These are phyloP conservation scores for Microdochium trichocladiopsis DNA, from an alignment of 2,329 filamentous ascomycete genomes.

Conservation along the genomic window DNA sequence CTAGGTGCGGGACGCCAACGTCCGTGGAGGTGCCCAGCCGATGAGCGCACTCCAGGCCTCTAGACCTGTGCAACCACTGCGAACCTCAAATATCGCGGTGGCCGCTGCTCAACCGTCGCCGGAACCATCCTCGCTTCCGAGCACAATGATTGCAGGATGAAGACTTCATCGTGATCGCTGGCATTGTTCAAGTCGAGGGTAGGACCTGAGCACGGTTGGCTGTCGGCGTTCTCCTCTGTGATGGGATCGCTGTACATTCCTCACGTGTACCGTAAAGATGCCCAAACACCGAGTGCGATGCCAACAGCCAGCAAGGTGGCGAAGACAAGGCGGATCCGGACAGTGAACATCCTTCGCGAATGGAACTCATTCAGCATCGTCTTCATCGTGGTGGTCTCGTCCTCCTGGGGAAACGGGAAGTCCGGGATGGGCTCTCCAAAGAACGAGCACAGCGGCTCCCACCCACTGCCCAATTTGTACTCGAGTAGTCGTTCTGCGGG, in stretches of 20 bases:
- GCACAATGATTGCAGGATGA: neutral
- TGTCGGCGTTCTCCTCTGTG: too few relatives aligned
- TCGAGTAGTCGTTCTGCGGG: slow-evolving; percentile 10
- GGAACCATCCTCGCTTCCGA: neutral
- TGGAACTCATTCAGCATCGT: neutral
- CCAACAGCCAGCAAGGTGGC: neutral
- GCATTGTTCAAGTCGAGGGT: too few relatives aligned
- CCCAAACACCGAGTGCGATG: neutral
- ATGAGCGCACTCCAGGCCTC: neutral
- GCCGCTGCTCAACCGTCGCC: neutral
- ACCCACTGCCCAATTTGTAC: slow-evolving; percentile 12
- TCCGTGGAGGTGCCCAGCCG: neutral
- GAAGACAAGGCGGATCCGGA: neutral
- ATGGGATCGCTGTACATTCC: too few relatives aligned
- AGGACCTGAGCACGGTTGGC: too few relatives aligned
- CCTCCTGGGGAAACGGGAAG: slow-evolving; percentile 5
- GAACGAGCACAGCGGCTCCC: slow-evolving; percentile 16
- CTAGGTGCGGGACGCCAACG: neutral
- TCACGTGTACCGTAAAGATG: neutral
- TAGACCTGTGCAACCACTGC: neutral
- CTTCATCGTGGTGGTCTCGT: slow-evolving; percentile 3
- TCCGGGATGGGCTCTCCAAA: slow-evolving; percentile 10
- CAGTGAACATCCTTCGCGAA: neutral
- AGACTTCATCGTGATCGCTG: neutral
- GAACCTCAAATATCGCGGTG: neutral